Base-by-base conservation (phyloP, 371 early-diverging fungal species). In the Mortierella sp. region DNA sequence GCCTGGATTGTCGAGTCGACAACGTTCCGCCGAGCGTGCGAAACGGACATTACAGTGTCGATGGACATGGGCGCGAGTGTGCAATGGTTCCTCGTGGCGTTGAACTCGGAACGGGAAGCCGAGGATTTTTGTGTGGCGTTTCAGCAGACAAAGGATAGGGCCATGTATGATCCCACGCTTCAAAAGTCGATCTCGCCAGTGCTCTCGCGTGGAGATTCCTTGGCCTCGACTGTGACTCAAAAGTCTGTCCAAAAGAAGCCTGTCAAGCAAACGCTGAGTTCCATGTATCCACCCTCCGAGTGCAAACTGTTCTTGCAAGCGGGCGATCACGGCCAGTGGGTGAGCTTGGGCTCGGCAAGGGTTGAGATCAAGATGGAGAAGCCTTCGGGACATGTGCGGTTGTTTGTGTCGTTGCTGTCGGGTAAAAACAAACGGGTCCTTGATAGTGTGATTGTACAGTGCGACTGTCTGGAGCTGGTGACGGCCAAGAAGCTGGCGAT, bases 1-100 rank as follows among this genome's bases (percentile, higher is more conserved):
- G 78, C 78, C 23, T 76, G 78, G 78, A 76, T 76, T 37, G 78
- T 76, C 9, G 70, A 60, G 30, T 76, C 78, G 37, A 76, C 78
- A 12, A 70, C 65, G 11, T 76, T 76, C 59, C 60, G 76, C 28
- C 69, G 76, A 0, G 59, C 78, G 3, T 76, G 70, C 5, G 78
- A 76, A 34, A 69, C 70, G 1, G 78, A 76, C 42, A 64, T 76
- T 37, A 57, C 53, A 41, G 65, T 76, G 23, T 76, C 78, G 14
- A 76, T 76, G 78, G 78, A 76, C 34, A 76, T 76, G 78, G 78
- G 78, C 1, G 70, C 70, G 4, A 60, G 64, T 41, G 78, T 70
- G 1, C 78, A 76, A 28, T 76, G 78, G 78, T 76, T 64, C 54
- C 7, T 70, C 59, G 70, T 76, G 3, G 78, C 78, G 0, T 46